Percentiles rank a stretch among this genome's conserved stretches.
Conservation (phyloP, 2,329 filamentous ascomycete species). For the Clonostachys byssicola region DNA sequence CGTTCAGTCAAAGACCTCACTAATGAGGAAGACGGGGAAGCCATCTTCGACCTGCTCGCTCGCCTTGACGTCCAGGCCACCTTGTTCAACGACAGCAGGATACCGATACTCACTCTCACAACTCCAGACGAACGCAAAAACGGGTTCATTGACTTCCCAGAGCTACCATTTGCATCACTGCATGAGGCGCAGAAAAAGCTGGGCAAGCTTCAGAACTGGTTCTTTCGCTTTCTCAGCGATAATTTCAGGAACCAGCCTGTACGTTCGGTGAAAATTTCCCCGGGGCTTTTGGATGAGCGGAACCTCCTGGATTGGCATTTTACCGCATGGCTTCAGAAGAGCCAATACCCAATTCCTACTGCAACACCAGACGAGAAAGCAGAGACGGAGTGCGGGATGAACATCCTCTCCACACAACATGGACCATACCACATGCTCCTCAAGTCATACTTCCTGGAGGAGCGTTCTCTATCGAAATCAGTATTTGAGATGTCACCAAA, state of each 20-base stretch:
- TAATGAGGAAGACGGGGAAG: neutral
- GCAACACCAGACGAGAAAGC: neutral
- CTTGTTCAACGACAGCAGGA: constrained; percentile 3
- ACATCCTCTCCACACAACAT: neutral
- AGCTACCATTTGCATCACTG: neutral
- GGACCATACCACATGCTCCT: neutral
- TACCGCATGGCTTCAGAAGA: neutral
- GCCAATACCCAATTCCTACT: neutral
- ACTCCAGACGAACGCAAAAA: neutral
- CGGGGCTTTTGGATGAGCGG: neutral
- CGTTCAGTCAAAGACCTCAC: neutral
- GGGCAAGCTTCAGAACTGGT: constrained; percentile 3
- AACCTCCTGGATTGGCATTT: neutral
- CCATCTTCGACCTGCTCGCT: constrained; percentile 1
- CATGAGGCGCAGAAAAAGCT: constrained; percentile 1
- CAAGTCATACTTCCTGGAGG: neutral
- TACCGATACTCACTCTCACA: constrained; percentile 1
- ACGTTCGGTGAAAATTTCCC: neutral
- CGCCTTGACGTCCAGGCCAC: constrained; percentile 6
- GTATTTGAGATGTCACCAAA: too few relatives aligned
- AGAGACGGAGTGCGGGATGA: neutral
- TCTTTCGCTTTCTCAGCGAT: neutral
- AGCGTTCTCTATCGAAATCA: neutral
- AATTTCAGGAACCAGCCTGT: neutral
- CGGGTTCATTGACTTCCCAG: neutral